A percentile compares a stretch with the other conserved stretches of the same genome.
phyloP scores from a whole-genome alignment of 108 stramenopile species.

The Pseudonitzschia multiseries region DNA sequence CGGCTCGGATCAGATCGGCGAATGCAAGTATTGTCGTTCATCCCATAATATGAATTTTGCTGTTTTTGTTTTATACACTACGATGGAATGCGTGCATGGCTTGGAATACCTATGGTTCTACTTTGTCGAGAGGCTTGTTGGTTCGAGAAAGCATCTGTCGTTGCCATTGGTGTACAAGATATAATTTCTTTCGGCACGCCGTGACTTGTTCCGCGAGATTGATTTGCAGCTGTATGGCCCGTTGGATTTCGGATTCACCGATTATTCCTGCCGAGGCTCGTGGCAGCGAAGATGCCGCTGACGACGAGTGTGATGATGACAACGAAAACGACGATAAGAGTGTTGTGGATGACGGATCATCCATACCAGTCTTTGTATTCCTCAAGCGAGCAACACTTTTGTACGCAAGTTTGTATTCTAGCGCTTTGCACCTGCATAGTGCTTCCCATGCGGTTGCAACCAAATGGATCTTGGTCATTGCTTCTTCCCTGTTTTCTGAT shows the following conservation, averaged over 20 bases:
- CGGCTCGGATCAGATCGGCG: no score
- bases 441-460: constrained; percentile 32
- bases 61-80: no score
- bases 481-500: constrained; percentile 14
- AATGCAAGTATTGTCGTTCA: no score
- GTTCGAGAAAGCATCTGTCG: not conserved
- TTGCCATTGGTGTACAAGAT: constrained; percentile 34
- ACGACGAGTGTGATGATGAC: not conserved
- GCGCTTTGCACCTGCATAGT: constrained; percentile 27
- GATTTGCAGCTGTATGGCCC: constrained; percentile 27
- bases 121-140: not conserved
- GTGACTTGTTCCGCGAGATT: constrained; percentile 33
- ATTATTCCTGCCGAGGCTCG: not conserved
- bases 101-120: not conserved
- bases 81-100: no score
- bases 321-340: not conserved
- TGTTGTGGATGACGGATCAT: not conserved
- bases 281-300: not conserved
- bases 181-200: constrained; percentile 35
- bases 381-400: constrained; percentile 17
- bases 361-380: constrained; percentile 2
- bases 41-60: no score
- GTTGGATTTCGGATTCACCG: constrained; percentile 13
- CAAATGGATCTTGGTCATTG: constrained; percentile 27
- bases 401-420: constrained; percentile 40